phyloP scores from a whole-genome alignment of 106 monocot species.

The Xerophyta viscosa region DNA sequence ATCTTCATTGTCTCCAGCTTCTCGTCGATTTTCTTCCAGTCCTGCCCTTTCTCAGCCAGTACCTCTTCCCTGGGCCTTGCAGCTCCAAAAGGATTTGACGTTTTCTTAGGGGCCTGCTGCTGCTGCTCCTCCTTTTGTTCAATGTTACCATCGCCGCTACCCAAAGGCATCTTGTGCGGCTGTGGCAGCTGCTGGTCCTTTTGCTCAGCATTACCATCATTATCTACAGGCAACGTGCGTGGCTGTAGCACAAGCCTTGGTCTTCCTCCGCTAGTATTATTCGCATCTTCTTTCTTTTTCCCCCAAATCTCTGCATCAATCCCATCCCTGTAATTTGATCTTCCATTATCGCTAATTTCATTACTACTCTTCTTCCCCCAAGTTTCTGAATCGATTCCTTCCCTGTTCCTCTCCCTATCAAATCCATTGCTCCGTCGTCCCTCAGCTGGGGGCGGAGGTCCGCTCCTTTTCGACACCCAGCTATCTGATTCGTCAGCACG shows the following conservation, averaged over 20 bases:
- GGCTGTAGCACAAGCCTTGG: slow-evolving; percentile 77
- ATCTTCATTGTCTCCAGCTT: slow-evolving; percentile 55
- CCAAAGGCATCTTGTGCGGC: slow-evolving; percentile 51
- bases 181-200: slow-evolving; percentile 55
- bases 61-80: slow-evolving; percentile 89
- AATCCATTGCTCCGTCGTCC: slow-evolving; percentile 60
- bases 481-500: slow-evolving; percentile 65
- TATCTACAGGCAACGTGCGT: slow-evolving; percentile 42
- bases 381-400: slow-evolving; percentile 13
- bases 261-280: slow-evolving; percentile 23
- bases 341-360: background rate
- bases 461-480: slow-evolving; percentile 68
- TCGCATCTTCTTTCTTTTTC: slow-evolving; percentile 1
- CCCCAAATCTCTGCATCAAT: background rate
- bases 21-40: slow-evolving; percentile 88
- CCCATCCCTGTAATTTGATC: slow-evolving; percentile 39
- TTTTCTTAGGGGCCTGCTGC: slow-evolving; percentile 28
- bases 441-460: slow-evolving; percentile 7
- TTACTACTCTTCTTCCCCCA: background rate
- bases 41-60: slow-evolving; percentile 73
- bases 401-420: slow-evolving; percentile 44
- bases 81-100: slow-evolving; percentile 62
- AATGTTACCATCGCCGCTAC: slow-evolving; percentile 10
- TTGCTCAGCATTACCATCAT: background rate
- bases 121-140: slow-evolving; percentile 2